A percentile compares a stretch with the other conserved stretches of the same genome.
Evolutionary conservation across 108 stramenopile genomes (phyloP).

Genomic region (Parietichytrium sp.): DNA sequence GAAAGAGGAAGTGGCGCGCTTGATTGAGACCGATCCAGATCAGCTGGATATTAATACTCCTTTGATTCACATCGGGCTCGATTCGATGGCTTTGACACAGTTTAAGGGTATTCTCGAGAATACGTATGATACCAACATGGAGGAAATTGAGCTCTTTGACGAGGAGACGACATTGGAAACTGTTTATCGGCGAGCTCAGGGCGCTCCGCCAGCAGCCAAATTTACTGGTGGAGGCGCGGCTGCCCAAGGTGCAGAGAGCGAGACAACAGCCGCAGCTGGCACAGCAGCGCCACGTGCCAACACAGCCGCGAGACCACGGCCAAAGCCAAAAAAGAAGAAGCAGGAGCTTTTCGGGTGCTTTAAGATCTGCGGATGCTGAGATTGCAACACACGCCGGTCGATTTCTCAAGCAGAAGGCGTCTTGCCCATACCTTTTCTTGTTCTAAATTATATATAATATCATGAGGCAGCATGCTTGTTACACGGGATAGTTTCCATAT

Average conservation of each 20-base stretch:
- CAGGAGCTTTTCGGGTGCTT: conserved; percentile 22
- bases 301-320: neutral
- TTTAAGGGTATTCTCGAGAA: neutral
- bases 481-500: too few species aligned
- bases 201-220: neutral
- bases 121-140: neutral
- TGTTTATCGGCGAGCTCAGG: neutral
- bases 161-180: neutral
- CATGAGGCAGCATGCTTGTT: too few species aligned
- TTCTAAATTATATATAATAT: too few species aligned
- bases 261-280: neutral
- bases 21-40: neutral
- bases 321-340: too few species aligned
- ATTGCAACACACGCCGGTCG: too few species aligned
- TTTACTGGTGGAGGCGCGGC: neutral
- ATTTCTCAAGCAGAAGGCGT: too few species aligned
- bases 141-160: conserved; percentile 9
- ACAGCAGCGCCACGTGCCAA: neutral
- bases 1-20: conserved; percentile 23
- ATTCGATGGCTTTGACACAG: conserved; percentile 18
- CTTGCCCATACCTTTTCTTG: too few species aligned
- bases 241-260: neutral
- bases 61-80: conserved; percentile 35
- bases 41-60: neutral
- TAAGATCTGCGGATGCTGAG: neutral